Evolutionary conservation across 1,284 basidiomycete genomes (phyloP), one percentile per base, ranked within the genome.

Genomic region (Thecaphora frezii): DNA sequence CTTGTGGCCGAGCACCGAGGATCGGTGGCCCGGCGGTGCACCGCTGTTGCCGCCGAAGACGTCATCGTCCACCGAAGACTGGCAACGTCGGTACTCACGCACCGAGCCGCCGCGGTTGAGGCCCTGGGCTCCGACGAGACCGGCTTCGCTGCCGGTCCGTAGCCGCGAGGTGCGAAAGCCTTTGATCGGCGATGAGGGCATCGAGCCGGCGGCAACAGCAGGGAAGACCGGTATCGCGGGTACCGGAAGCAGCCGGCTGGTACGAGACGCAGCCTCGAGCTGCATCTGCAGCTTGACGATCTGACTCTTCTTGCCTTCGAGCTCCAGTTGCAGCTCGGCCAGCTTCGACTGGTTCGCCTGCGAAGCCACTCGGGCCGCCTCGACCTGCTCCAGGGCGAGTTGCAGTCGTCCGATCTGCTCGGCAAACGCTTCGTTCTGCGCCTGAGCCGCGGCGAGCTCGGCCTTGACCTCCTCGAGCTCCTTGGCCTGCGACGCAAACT

Each of bases 51-150:
- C 21, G 48, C 25, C 5, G 28, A 38, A 23, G 30, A 36, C 33
- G 33, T 36, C 33, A 16, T 36, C 3, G 9, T 48, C 46, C 1
- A 26, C 48, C 18, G 22, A 41, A 0, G 50, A 12, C 19, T 46
- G 50, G 45, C 69, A 71, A 1, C 62, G 52, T 7, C 63, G 51
- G 30, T 69, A 71, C 44, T 73, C 71, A 21, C 71, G 62, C n/a
- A 73, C 53, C 9, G 71, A 73, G 3, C 66, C 69, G 7, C 66
- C 64, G 2, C 71, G 54, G 37, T 54, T 41, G 16, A 63, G 47
- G 1, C 63, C 58, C 5, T 9, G 28, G 9, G 18, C 16, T 10
- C 23, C 16, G 13, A 22, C 25, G 22, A 18, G 36, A 41, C 14
- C 40, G 12, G 13, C 22, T 9, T 22, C 23, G 30, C 21, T 38